Base-by-base conservation (phyloP, 1,284 basidiomycete species). In the Cerioporus squamosus region DNA sequence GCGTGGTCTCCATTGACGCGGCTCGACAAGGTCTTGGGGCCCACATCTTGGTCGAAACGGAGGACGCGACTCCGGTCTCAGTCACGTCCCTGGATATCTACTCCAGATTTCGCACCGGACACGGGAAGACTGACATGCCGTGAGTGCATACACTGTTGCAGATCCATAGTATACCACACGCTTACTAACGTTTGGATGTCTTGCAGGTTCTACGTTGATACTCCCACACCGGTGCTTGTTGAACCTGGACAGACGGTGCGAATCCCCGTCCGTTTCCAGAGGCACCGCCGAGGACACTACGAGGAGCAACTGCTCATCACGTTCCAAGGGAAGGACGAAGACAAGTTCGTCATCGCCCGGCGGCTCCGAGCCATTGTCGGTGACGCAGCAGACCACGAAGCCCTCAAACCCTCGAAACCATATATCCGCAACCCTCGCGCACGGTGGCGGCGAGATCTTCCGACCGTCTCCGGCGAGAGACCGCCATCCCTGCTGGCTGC, bases 341-440 rank as follows among this genome's bases (percentile, higher is more conserved):
- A 72, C 42, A 63, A 61, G 2, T 80, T 79, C 60, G 63, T 70
- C 29, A 77, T 80, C 55, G 66, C 72, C 0, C 73, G 78, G 0
- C 31, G 51, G 1, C 40, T 79, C 1, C 63, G 62, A 3, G 76
- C 69, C 4, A 67, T 73, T 2, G 72, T 79, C 4, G 77, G 77
- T 1, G 73, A 68, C 50, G 59, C 66, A 51, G 81, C 69, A 0
- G 83, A 84, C 54, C 79, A 85, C 56, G 78, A 84, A n/a, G 59
- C 70, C 0, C 70, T 89, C 20, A 74, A 75, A 47, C 82, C 87
- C 0, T 72, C 56, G 5, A 71, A 78, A 0, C 85, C 87, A 0
- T 89, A 85, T 65, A 72, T 79, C 10, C 83, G 84, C 3, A 77
- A 78, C 1, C 68, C 74, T 14, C 76, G 77, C 1, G 72, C 72